Conservation (phyloP, 805 yeast species). For the Yamadazyma laniorum region DNA sequence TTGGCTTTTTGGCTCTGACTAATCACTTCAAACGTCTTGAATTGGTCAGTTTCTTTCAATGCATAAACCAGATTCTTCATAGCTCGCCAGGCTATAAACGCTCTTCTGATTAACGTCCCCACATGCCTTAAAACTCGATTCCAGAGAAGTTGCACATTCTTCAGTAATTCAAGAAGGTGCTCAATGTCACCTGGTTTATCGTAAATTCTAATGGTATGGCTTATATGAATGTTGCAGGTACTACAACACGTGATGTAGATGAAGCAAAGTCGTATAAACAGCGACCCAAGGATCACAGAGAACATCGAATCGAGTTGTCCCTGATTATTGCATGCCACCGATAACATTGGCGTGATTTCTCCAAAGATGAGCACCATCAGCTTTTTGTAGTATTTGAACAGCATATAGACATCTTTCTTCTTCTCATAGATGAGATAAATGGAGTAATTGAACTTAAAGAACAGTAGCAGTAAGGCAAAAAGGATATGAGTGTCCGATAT, state of each 20-base stretch:
- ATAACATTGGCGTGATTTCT: constrained; percentile 1
- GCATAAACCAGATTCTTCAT: constrained; percentile 8
- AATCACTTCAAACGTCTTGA: constrained; percentile 7
- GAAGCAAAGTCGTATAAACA: constrained; percentile 9
- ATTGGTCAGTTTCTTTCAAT: constrained; percentile 4
- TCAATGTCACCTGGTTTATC: constrained; percentile 8
- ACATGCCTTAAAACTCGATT: constrained; percentile 2
- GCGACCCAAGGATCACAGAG: constrained; percentile 1
- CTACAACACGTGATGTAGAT: constrained; percentile 6
- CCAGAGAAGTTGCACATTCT: constrained; percentile 3
- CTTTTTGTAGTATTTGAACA: constrained; percentile 4
- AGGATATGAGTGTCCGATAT: neutral
- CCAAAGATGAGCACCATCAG: neutral
- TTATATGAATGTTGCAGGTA: constrained; percentile 10
- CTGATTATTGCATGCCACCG: neutral
- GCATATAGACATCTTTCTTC: neutral
- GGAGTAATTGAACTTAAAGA: constrained; percentile 8
- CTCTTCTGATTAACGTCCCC: constrained; percentile 7
- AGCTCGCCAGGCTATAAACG: constrained; percentile 11
- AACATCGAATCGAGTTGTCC: constrained; percentile 2
- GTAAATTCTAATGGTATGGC: constrained; percentile 9
- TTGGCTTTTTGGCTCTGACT: constrained; percentile 6
- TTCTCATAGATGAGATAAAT: constrained; percentile 7
- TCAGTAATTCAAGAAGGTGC: constrained; percentile 9
- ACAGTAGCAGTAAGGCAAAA: neutral